These are phyloP conservation scores for Onygenales sp. DNA, from an alignment of 2,329 filamentous ascomycete species.

Conservation along the genomic window DNA sequence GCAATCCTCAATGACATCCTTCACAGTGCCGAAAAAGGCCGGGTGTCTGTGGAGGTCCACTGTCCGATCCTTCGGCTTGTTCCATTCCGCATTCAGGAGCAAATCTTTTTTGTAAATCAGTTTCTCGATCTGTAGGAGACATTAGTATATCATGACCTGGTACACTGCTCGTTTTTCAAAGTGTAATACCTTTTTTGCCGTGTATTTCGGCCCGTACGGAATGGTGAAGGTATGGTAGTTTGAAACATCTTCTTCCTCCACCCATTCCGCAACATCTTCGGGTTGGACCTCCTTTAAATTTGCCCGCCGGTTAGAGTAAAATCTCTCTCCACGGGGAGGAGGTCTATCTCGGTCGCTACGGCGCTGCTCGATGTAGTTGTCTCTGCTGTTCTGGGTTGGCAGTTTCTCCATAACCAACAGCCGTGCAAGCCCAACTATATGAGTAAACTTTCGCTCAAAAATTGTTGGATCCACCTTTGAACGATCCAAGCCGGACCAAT, in stretches of 20 bases:
- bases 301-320: slow-evolving; percentile 40
- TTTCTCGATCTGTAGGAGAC: slow-evolving; percentile 58
- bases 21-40: slow-evolving; percentile 68
- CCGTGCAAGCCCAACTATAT: slow-evolving; percentile 67
- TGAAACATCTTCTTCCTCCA: slow-evolving; percentile 64
- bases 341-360: slow-evolving; percentile 65
- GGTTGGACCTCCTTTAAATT: slow-evolving; percentile 71
- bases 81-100: slow-evolving; percentile 80
- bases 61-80: slow-evolving; percentile 62
- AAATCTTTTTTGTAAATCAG: slow-evolving; percentile 73
- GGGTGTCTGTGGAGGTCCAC: slow-evolving; percentile 76
- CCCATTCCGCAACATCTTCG: slow-evolving; percentile 78
- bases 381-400: slow-evolving; percentile 58
- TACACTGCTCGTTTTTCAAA: slow-evolving; percentile 22
- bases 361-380: slow-evolving; percentile 60
- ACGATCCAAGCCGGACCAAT: slow-evolving; percentile 66
- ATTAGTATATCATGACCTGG: slow-evolving; percentile 23
- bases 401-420: slow-evolving; percentile 71
- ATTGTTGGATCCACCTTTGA: slow-evolving; percentile 75
- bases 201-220: slow-evolving; percentile 21
- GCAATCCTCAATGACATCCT: slow-evolving; percentile 70
- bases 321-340: slow-evolving; percentile 36
- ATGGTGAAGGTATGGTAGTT: slow-evolving; percentile 63
- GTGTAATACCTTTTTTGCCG: slow-evolving; percentile 23
- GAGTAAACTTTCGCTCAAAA: slow-evolving; percentile 68